Evolutionary conservation across 768 basidiomycete genomes (phyloP).

Genomic region (Lentinula boryana): DNA sequence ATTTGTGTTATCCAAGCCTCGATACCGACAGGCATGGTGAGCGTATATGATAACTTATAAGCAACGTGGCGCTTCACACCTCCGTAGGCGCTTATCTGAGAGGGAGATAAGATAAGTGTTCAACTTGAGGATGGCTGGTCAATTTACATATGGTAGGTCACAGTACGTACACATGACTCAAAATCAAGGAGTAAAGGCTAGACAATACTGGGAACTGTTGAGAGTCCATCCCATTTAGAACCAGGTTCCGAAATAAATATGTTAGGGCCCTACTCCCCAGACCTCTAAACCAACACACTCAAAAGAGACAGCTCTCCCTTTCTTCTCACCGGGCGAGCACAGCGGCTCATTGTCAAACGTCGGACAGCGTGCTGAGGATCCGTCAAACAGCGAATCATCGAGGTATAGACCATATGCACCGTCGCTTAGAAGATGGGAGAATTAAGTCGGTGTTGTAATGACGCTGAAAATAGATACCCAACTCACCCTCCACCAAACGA

Average conservation of each 20-base stretch:
- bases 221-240: neutral
- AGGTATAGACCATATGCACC: conserved; percentile 88
- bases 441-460: neutral
- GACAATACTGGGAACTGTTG: neutral
- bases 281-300: conserved; percentile 92
- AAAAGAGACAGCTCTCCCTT: conserved; percentile 56
- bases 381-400: conserved; percentile 73
- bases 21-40: conserved; percentile 69
- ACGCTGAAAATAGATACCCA: neutral
- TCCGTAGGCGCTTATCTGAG: neutral
- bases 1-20: conserved; percentile 91
- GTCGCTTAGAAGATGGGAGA: conserved; percentile 40
- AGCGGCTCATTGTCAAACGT: conserved; percentile 86
- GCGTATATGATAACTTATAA: neutral
- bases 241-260: neutral
- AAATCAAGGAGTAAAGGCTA: too few relatives aligned
- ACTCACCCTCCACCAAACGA: conserved; percentile 92
- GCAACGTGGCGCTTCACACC: neutral
- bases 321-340: conserved; percentile 45
- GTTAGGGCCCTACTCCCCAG: conserved; percentile 66
- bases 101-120: neutral
- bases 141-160: neutral
- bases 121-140: neutral
- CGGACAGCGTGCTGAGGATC: conserved; percentile 78
- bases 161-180: too few relatives aligned